Evolutionary conservation across 1,284 basidiomycete species (phyloP).

Genomic region (Coriolopsis trogii): DNA sequence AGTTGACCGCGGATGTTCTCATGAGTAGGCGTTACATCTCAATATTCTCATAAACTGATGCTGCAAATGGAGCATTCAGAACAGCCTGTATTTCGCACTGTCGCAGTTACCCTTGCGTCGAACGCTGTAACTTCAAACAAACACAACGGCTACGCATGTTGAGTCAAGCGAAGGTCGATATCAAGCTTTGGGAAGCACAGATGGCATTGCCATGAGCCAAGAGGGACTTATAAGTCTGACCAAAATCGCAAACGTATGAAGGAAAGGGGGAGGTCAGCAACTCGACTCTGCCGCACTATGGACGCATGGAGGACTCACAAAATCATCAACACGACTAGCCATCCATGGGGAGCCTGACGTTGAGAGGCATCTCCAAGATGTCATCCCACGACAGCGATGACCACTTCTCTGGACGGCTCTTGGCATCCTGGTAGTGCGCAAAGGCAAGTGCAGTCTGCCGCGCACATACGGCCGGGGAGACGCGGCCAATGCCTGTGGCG

Average conservation of each 20-base stretch:
- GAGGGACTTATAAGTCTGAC: not conserved
- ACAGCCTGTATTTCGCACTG: not conserved
- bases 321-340: not conserved
- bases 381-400: conserved; percentile 11
- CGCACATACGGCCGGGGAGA: conserved; percentile 15
- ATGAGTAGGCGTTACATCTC: not conserved
- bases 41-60: not conserved
- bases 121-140: not conserved
- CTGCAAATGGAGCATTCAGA: not conserved
- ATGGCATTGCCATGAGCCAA: not conserved
- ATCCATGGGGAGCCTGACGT: conserved; percentile 1
- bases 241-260: not conserved
- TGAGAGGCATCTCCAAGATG: not conserved
- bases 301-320: not conserved
- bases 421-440: conserved; percentile 14
- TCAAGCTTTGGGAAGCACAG: too few species aligned
- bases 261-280: not conserved
- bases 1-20: not conserved
- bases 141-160: not conserved
- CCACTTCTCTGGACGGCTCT: conserved; percentile 10
- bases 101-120: not conserved
- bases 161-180: not conserved
- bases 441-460: conserved; percentile 24
- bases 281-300: not conserved
- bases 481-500: conserved; percentile 21